phyloP scores from a whole-genome alignment of 371 early-diverging fungal species.

The Choanephora cucurbitarum region DNA sequence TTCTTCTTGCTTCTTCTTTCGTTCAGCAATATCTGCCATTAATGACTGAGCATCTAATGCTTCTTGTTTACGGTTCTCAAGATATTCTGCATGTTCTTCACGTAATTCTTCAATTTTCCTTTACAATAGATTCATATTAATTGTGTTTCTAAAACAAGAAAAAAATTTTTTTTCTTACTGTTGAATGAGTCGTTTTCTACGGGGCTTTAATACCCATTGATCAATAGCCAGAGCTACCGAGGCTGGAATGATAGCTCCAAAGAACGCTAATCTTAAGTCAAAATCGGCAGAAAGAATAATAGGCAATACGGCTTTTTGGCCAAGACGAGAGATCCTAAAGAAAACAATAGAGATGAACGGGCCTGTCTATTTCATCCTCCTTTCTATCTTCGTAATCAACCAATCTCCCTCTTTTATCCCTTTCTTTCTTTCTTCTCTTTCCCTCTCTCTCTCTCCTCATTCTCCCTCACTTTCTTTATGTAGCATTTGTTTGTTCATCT shows the following conservation, averaged over 20 bases:
- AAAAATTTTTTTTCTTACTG: no score
- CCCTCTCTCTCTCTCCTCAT: neutral
- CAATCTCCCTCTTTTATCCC: conserved; percentile 1
- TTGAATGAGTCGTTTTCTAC: conserved; percentile 59
- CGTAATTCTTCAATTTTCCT: conserved; percentile 75
- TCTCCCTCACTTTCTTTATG: neutral
- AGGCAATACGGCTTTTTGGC: conserved; percentile 84
- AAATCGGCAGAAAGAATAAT: conserved; percentile 74
- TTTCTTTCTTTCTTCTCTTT: neutral
- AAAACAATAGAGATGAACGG: neutral
- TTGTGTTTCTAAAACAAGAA: no score
- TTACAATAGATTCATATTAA: conserved; percentile 21
- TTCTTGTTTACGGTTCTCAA: conserved; percentile 73
- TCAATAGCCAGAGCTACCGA: conserved; percentile 66
- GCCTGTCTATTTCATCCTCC: no score
- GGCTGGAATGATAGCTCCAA: conserved; percentile 70
- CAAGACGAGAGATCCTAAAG: conserved; percentile 75
- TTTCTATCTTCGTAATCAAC: neutral
- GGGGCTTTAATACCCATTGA: conserved; percentile 68
- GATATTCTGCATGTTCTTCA: conserved; percentile 73
- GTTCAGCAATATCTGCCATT: conserved; percentile 69
- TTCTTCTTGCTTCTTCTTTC: conserved; percentile 70
- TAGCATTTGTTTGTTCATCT: no score
- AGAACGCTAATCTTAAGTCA: conserved; percentile 68
- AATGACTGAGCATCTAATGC: conserved; percentile 78